phyloP scores from a whole-genome alignment of 345 rosid genomes.

The Eucalyptus brandiana region DNA sequence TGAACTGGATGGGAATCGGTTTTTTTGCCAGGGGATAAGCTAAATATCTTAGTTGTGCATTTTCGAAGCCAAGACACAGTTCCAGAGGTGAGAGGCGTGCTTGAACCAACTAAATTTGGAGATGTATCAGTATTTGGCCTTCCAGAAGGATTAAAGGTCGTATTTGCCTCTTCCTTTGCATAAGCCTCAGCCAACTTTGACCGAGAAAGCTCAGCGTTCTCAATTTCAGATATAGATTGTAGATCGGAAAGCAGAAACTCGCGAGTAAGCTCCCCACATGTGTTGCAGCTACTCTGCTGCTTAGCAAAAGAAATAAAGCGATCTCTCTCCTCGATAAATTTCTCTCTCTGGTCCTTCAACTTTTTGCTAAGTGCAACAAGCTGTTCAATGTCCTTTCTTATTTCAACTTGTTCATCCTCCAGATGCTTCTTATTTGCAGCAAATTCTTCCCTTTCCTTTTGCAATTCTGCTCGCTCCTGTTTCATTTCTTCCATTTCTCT shows the following conservation, averaged over 20 bases:
- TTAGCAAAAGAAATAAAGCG: slow-evolving; percentile 71
- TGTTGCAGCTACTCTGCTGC: slow-evolving; percentile 53
- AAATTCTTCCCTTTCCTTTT: slow-evolving; percentile 56
- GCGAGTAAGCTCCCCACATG: slow-evolving; percentile 57
- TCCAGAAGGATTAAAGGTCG: slow-evolving; percentile 1
- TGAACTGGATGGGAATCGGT: slow-evolving; percentile 20
- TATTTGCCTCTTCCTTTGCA: slow-evolving; percentile 6
- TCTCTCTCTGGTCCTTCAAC: slow-evolving; percentile 74
- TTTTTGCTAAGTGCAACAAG: slow-evolving; percentile 69
- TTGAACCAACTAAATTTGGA: slow-evolving; percentile 15
- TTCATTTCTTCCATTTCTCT: slow-evolving; percentile 86
- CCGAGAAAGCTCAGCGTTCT: slow-evolving; percentile 28
- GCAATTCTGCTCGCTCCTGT: slow-evolving; percentile 44
- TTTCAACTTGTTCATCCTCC: slow-evolving; percentile 75
- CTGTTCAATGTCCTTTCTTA: slow-evolving; percentile 71
- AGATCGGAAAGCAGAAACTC: slow-evolving; percentile 70
- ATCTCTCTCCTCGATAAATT: slow-evolving; percentile 65
- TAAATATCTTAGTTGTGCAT: slow-evolving; percentile 77
- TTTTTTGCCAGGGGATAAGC: slow-evolving; percentile 59
- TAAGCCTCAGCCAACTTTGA: slow-evolving; percentile 23
- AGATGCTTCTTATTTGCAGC: slow-evolving; percentile 57
- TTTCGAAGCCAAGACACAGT: slow-evolving; percentile 69
- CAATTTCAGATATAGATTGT: slow-evolving; percentile 38
- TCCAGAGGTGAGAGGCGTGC: slow-evolving; percentile 48
- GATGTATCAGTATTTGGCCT: slow-evolving; percentile 18